These are phyloP conservation scores for Helicostylum pulchrum DNA, from an alignment of 192 early-diverging fungal species.

Conservation along the genomic window DNA sequence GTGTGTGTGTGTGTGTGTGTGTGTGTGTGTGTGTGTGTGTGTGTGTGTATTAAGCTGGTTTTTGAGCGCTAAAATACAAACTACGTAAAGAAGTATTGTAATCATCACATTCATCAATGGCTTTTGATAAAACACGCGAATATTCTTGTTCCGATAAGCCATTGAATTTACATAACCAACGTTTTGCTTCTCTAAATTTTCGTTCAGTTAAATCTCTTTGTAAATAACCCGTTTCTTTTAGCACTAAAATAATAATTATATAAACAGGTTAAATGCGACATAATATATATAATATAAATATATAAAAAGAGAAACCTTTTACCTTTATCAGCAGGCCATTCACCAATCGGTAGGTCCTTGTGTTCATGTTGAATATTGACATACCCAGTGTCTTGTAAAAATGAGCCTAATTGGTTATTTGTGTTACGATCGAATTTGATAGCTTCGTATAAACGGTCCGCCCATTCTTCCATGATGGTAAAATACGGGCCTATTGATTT, in stretches of 20 bases:
- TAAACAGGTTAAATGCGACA: too few relatives aligned
- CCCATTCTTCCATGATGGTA: background rate
- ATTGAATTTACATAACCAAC: constrained; percentile 7
- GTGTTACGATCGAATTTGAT: background rate
- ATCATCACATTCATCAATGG: background rate
- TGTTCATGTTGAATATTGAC: background rate
- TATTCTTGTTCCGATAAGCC: background rate
- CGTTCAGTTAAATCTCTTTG: constrained; percentile 21
- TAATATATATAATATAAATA: background rate
- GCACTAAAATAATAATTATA: constrained; percentile 1
- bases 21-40: too few relatives aligned
- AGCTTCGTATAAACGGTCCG: background rate
- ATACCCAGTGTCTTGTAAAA: constrained; percentile 5
- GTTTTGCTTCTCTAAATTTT: constrained; percentile 2
- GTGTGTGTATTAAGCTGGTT: background rate
- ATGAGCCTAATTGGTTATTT: background rate
- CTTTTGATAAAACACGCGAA: background rate
- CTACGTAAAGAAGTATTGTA: background rate
- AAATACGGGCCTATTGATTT: constrained; percentile 1
- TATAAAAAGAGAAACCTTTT: background rate
- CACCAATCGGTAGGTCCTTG: constrained; percentile 26
- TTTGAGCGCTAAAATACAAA: background rate
- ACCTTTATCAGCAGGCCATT: constrained; percentile 26
- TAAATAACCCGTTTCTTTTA: constrained; percentile 30
- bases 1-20: too few relatives aligned